These are phyloP conservation scores for Coprinopsis cinerea DNA, from an alignment of 768 basidiomycete species.

Conservation along the genomic window DNA sequence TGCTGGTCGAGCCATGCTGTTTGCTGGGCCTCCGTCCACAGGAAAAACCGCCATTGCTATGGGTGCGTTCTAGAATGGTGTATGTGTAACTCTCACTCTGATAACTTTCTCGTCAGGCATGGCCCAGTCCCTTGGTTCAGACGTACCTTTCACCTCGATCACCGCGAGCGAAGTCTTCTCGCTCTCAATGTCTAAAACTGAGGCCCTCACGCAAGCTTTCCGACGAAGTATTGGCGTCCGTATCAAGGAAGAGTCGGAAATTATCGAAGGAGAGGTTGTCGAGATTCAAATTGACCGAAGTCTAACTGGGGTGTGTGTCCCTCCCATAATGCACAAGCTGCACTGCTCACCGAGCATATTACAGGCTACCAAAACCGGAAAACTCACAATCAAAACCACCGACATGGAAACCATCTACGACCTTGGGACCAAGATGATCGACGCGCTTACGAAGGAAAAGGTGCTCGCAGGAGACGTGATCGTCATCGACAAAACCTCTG, in stretches of 20 bases:
- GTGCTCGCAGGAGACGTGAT: slow-evolving; percentile 93
- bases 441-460: slow-evolving; percentile 94
- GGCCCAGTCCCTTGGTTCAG: slow-evolving; percentile 90
- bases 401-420: slow-evolving; percentile 99
- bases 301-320: slow-evolving; percentile 74
- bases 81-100: slow-evolving; percentile 11
- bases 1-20: slow-evolving; percentile 92
- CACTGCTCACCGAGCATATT: background rate
- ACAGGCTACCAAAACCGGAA: slow-evolving; percentile 96
- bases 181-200: slow-evolving; percentile 96
- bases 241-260: slow-evolving; percentile 95
- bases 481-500: slow-evolving; percentile 95
- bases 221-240: slow-evolving; percentile 93
- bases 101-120: slow-evolving; percentile 53
- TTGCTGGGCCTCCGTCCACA: slow-evolving; percentile 95
- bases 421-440: slow-evolving; percentile 98
- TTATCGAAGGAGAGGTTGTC: slow-evolving; percentile 97
- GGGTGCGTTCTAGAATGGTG: slow-evolving; percentile 46
- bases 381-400: slow-evolving; percentile 94
- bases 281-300: slow-evolving; percentile 98
- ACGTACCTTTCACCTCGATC: slow-evolving; percentile 98
- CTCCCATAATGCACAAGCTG: background rate
- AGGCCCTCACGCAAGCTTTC: slow-evolving; percentile 95
- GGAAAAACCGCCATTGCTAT: slow-evolving; percentile 98
- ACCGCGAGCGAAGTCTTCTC: slow-evolving; percentile 98